phyloP scores from a whole-genome alignment of 306 rosid genomes.

The Vachellia collinsii region DNA sequence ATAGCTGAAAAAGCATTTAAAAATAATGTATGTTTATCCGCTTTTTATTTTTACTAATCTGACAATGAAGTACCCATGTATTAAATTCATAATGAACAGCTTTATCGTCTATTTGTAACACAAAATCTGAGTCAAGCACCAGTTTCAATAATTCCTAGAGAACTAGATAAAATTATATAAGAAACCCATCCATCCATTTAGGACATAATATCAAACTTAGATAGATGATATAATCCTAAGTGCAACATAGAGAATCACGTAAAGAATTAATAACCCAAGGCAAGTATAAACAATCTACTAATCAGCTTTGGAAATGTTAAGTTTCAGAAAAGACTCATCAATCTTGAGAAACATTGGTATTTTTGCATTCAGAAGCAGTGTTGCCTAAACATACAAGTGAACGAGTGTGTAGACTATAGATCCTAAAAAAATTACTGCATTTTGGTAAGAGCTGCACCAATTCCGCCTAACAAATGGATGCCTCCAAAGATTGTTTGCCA shows the following conservation, averaged over 20 bases:
- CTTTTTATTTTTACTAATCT: neutral
- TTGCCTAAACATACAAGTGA: conserved; percentile 16
- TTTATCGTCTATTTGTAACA: neutral
- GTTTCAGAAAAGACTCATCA: conserved; percentile 26
- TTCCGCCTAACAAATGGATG: conserved; percentile 14
- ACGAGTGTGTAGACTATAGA: neutral
- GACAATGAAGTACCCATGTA: conserved; percentile 19
- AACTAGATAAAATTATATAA: neutral
- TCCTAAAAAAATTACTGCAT: conserved; percentile 13
- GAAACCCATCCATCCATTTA: conserved; percentile 1
- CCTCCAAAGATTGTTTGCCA: conserved; percentile 26
- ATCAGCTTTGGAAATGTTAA: conserved; percentile 15
- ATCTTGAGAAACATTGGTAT: conserved; percentile 22
- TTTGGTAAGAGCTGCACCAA: conserved; percentile 20
- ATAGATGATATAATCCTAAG: conserved; percentile 1
- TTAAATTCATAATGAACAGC: neutral
- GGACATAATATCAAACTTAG: neutral
- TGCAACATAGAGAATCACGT: conserved; percentile 3
- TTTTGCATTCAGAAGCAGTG: conserved; percentile 7
- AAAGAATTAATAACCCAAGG: conserved; percentile 13
- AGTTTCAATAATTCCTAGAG: conserved; percentile 15
- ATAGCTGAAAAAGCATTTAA: conserved; percentile 64
- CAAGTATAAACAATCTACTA: neutral
- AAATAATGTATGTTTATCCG: neutral
- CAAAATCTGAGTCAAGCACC: neutral